Evolutionary conservation across 108 stramenopile species (phyloP).

Genomic region (Pseudonitzschia pungens): DNA sequence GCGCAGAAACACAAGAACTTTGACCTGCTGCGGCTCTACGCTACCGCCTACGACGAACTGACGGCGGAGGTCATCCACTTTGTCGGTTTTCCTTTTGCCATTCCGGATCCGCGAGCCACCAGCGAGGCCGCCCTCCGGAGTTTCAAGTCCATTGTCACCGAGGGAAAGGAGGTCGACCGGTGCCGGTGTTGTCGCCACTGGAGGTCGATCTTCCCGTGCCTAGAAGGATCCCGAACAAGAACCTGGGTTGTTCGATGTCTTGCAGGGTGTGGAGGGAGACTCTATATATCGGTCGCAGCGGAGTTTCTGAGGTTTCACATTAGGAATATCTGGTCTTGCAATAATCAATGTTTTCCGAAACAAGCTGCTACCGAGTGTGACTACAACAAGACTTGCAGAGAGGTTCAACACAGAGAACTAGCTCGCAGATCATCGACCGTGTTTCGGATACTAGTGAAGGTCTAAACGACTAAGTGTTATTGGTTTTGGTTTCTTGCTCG

Average conservation of each 20-base stretch:
- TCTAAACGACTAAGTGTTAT: no score
- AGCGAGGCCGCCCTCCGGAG: slow-evolving; percentile 35
- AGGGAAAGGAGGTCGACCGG: slow-evolving; percentile 29
- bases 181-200: neutral
- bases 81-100: slow-evolving; percentile 27
- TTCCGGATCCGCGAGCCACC: slow-evolving; percentile 31
- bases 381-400: no score
- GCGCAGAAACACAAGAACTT: neutral
- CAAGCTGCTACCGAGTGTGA: no score
- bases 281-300: neutral
- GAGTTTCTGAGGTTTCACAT: neutral
- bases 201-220: slow-evolving; percentile 4
- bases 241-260: slow-evolving; percentile 33
- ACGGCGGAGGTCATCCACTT: slow-evolving; percentile 31
- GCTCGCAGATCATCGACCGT: no score
- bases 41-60: slow-evolving; percentile 32
- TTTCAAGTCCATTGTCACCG: slow-evolving; percentile 41
- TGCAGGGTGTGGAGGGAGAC: slow-evolving; percentile 11
- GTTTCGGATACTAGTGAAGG: no score
- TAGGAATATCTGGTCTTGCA: no score
- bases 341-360: no score
- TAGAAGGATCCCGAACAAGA: slow-evolving; percentile 2
- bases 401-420: no score
- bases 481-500: no score
- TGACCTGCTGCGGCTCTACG: slow-evolving; percentile 19